Evolutionary conservation across 768 basidiomycete genomes (phyloP).

Genomic region (Lentinula guzmanii): DNA sequence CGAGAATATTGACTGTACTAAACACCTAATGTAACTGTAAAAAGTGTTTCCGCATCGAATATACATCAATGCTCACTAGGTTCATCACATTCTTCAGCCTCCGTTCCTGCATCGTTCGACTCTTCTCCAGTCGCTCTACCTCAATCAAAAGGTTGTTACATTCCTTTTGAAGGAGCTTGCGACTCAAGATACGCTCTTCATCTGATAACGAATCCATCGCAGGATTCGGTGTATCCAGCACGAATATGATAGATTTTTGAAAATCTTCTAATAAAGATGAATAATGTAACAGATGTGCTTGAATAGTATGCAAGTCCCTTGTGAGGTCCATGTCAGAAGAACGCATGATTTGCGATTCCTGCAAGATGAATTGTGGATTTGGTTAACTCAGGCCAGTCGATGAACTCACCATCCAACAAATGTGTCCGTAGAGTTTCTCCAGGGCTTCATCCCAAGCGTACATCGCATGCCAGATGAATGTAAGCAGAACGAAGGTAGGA

Average conservation of each 20-base stretch:
- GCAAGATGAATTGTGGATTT: neutral
- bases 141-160: constrained; percentile 44
- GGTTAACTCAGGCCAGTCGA: neutral
- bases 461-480: constrained; percentile 52
- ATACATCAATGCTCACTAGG: constrained; percentile 25
- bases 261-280: constrained; percentile 50
- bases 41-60: neutral
- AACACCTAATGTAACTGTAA: constrained; percentile 38
- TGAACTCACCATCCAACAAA: constrained; percentile 38
- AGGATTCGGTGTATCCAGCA: constrained; percentile 44
- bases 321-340: constrained; percentile 41
- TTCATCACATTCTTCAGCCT: constrained; percentile 49
- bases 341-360: constrained; percentile 45
- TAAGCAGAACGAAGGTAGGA: constrained; percentile 50
- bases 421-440: constrained; percentile 45
- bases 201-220: constrained; percentile 34
- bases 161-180: constrained; percentile 35
- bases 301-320: constrained; percentile 49
- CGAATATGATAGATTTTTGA: constrained; percentile 43
- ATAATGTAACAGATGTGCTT: constrained; percentile 57
- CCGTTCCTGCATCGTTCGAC: constrained; percentile 39
- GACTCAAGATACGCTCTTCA: constrained; percentile 21
- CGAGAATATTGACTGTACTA: constrained; percentile 51
- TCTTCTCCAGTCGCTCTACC: constrained; percentile 37
- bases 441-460: constrained; percentile 61